Percentiles rank a stretch among this genome's conserved stretches.
Conservation (phyloP, 805 yeast genomes). For the Teunomyces cretensis region DNA sequence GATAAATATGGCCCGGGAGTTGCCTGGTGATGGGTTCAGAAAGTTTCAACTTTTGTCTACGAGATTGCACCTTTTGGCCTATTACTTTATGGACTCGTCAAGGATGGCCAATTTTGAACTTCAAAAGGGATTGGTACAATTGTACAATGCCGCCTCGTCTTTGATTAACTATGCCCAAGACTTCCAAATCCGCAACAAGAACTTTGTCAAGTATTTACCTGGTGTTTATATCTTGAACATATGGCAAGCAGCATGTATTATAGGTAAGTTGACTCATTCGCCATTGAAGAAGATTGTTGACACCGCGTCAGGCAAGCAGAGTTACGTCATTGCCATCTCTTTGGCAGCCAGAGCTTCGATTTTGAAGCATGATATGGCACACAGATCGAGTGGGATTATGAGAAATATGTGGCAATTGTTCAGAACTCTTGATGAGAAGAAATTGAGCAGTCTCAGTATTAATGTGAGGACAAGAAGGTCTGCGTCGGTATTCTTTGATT, state of each 20-base stretch:
- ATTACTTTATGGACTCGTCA: slow-evolving; percentile 71
- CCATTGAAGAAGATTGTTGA: slow-evolving; percentile 67
- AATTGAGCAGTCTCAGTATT: slow-evolving; percentile 42
- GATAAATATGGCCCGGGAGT: slow-evolving; percentile 43
- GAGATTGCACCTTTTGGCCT: slow-evolving; percentile 78
- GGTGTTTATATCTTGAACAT: slow-evolving; percentile 76
- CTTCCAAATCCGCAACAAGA: slow-evolving; percentile 58
- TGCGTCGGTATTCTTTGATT: slow-evolving; percentile 90
- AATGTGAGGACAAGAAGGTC: slow-evolving; percentile 82
- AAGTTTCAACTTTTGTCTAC: slow-evolving; percentile 69
- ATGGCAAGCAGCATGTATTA: slow-evolving; percentile 90
- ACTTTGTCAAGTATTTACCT: slow-evolving; percentile 76
- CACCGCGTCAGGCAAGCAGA: slow-evolving; percentile 64
- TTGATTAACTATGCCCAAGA: slow-evolving; percentile 64
- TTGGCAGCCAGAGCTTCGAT: slow-evolving; percentile 79
- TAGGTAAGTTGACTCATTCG: slow-evolving; percentile 77
- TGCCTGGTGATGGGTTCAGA: slow-evolving; percentile 63
- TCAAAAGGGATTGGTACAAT: slow-evolving; percentile 68
- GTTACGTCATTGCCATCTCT: slow-evolving; percentile 65
- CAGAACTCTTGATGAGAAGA: slow-evolving; percentile 60
- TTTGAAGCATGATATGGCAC: slow-evolving; percentile 87
- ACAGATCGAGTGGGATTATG: slow-evolving; percentile 91
- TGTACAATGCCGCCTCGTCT: slow-evolving; percentile 77
- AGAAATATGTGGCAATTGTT: slow-evolving; percentile 90
- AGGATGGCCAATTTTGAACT: slow-evolving; percentile 57